Conservation (phyloP, 305 asterid genomes). For the Fraxinus albicans region DNA sequence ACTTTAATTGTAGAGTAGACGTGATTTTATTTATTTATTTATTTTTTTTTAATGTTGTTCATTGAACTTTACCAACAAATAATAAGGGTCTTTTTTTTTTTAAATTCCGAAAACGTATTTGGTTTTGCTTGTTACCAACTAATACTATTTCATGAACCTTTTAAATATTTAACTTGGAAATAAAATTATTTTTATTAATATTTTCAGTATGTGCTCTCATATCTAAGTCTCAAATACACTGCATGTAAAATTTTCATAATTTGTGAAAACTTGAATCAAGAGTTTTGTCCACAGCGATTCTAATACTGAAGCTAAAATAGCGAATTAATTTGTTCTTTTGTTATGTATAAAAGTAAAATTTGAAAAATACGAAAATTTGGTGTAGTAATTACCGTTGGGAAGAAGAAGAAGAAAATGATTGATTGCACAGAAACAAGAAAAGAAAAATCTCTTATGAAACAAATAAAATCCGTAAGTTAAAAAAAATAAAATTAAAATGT, state of each 20-base stretch:
- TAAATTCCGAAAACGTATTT: too few relatives aligned
- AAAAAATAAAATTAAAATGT: too few relatives aligned
- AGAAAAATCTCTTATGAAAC: not conserved
- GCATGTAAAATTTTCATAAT: not conserved
- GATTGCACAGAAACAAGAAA: not conserved
- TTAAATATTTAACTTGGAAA: not conserved
- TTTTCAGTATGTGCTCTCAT: not conserved
- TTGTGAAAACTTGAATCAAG: not conserved
- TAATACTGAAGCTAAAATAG: not conserved
- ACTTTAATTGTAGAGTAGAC: not conserved
- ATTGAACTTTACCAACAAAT: too few relatives aligned
- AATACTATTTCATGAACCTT: too few relatives aligned
- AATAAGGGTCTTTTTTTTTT: too few relatives aligned
- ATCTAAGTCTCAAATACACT: not conserved
- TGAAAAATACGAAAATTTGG: not conserved
- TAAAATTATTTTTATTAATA: too few relatives aligned
- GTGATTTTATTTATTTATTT: too few relatives aligned
- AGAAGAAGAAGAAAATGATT: not conserved
- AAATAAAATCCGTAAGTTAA: not conserved
- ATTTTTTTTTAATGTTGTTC: too few relatives aligned
- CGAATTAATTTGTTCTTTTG: not conserved
- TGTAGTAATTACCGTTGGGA: not conserved
- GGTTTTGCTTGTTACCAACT: not conserved
- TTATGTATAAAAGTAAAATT: not conserved
- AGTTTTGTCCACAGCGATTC: not conserved